phyloP scores from a whole-genome alignment of 768 basidiomycete species.

The Russula vinacea region DNA sequence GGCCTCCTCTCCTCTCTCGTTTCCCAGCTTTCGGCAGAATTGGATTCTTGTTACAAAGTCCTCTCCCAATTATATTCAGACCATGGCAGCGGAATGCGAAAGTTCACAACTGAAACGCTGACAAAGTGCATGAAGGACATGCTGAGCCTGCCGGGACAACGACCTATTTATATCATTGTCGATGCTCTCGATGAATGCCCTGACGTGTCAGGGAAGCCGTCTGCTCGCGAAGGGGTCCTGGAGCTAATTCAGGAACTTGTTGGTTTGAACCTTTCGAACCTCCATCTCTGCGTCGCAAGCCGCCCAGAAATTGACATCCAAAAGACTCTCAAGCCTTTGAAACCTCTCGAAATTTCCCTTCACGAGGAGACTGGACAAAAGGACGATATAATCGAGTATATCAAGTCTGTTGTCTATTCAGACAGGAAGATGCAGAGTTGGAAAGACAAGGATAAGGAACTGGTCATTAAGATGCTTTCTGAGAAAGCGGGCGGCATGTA shows the following conservation, averaged over 20 bases:
- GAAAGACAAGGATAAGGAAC: not conserved
- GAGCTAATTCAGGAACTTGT: slow-evolving; percentile 2
- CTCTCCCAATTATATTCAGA: slow-evolving; percentile 9
- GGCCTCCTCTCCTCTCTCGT: slow-evolving; percentile 7
- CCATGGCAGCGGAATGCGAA: not conserved
- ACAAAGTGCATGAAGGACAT: slow-evolving; percentile 4
- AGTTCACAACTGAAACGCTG: not conserved
- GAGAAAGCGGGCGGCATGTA: slow-evolving; percentile 20
- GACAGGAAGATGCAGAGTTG: slow-evolving; percentile 13
- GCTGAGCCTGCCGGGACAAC: not conserved
- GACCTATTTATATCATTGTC: not conserved
- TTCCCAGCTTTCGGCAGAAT: slow-evolving; percentile 8
- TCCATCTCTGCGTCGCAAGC: slow-evolving; percentile 6
- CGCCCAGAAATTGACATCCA: slow-evolving; percentile 6
- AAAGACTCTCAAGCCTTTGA: not conserved
- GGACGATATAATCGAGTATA: not conserved
- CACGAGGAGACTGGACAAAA: not conserved
- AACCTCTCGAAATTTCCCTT: not conserved
- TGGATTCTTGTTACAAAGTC: not conserved
- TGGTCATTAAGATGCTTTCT: slow-evolving; percentile 9
- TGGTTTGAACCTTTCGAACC: not conserved
- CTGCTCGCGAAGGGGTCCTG: slow-evolving; percentile 11
- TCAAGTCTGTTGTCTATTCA: not conserved
- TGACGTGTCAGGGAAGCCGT: not conserved
- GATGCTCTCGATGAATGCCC: slow-evolving; percentile 18